A percentile compares a stretch with the other conserved stretches of the same genome.
These are phyloP conservation scores for Peronospora farinosa DNA, from an alignment of 352 stramenopile species.

Conservation along the genomic window DNA sequence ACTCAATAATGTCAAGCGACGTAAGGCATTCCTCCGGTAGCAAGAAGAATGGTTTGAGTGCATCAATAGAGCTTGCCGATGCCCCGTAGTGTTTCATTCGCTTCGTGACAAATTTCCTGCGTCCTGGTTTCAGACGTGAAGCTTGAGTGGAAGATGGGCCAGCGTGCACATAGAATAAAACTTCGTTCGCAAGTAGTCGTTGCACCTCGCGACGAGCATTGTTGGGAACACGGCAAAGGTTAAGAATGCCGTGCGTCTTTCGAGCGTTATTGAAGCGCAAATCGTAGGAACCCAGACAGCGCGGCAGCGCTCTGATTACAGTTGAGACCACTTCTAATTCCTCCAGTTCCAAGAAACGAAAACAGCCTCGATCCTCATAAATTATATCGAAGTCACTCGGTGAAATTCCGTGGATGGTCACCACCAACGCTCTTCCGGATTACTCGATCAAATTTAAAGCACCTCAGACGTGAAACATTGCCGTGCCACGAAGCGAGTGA, in stretches of 20 bases:
- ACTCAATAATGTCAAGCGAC: conserved; percentile 59
- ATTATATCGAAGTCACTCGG: conserved; percentile 83
- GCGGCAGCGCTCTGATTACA: conserved; percentile 55
- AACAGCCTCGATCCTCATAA: conserved; percentile 63
- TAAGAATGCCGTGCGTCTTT: conserved; percentile 59
- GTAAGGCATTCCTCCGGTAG: conserved; percentile 57
- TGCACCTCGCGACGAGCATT: conserved; percentile 59
- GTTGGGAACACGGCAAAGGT: conserved; percentile 52
- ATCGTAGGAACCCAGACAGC: conserved; percentile 67
- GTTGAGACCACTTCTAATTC: conserved; percentile 69
- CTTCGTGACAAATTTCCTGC: conserved; percentile 70
- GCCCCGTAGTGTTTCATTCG: conserved; percentile 61
- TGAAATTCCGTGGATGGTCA: conserved; percentile 70
- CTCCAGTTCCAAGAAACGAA: conserved; percentile 72
- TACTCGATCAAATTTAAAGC: conserved; percentile 83
- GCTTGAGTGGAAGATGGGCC: conserved; percentile 51
- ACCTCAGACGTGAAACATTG: conserved; percentile 76
- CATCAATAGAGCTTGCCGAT: conserved; percentile 40
- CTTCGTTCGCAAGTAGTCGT: conserved; percentile 70
- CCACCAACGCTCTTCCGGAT: conserved; percentile 69
- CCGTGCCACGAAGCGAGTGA: conserved; percentile 72
- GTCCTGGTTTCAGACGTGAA: conserved; percentile 51
- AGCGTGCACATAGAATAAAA: conserved; percentile 57
- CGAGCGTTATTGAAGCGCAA: conserved; percentile 74
- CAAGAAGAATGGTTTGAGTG: conserved; percentile 68